A percentile compares a stretch with the other conserved stretches of the same genome.
Conservation (phyloP, 1,284 basidiomycete species). For the Puccinia coronata region DNA sequence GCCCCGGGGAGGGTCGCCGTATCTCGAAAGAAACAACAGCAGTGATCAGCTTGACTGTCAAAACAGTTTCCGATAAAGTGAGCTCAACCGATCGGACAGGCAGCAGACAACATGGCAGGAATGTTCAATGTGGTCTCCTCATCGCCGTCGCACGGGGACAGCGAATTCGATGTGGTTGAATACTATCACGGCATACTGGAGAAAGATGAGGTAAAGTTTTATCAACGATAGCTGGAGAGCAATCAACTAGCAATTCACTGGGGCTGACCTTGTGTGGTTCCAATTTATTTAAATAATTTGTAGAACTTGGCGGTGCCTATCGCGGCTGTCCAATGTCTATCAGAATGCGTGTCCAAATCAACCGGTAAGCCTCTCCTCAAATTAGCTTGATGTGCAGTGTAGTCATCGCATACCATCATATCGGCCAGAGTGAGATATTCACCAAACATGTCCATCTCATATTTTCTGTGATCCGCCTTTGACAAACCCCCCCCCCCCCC, state of each 20-base stretch:
- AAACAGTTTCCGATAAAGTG: no score
- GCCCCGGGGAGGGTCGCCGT: not conserved
- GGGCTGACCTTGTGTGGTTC: not conserved
- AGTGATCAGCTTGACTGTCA: no score
- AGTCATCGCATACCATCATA: no score
- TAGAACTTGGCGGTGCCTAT: slow-evolving; percentile 46
- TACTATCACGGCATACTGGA: not conserved
- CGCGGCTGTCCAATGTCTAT: slow-evolving; percentile 37
- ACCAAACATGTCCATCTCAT: no score
- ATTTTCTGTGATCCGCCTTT: no score
- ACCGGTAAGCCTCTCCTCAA: slow-evolving; percentile 12
- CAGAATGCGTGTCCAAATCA: slow-evolving; percentile 41
- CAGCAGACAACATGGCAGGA: not conserved
- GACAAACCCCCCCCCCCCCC: no score
- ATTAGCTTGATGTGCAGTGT: not conserved
- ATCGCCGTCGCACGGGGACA: not conserved
- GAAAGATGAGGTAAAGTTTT: slow-evolving; percentile 17
- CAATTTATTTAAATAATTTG: no score
- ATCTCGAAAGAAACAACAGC: not conserved
- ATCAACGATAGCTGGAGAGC: no score
- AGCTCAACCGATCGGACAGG: not conserved
- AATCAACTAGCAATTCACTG: no score
- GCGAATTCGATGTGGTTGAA: not conserved
- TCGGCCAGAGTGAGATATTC: no score
- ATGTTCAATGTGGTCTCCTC: not conserved